These are phyloP conservation scores for Phaeosphaeria sp. DNA, from an alignment of 2,329 filamentous ascomycete genomes.

Conservation along the genomic window DNA sequence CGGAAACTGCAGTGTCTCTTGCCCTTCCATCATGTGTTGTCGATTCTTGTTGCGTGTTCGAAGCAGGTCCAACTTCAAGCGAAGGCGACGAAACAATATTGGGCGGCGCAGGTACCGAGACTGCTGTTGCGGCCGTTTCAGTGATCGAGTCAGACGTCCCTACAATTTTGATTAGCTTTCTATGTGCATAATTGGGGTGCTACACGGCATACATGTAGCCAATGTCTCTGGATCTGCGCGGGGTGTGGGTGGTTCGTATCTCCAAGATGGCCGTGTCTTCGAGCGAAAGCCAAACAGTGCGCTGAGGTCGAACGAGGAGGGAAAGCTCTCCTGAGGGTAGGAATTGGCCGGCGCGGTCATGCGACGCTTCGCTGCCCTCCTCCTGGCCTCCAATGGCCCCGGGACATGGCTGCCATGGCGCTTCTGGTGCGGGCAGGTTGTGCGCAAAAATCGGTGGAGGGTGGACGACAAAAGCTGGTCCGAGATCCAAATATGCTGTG, in stretches of 20 bases:
- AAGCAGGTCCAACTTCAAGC: neutral
- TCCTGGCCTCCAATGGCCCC: constrained; percentile 67
- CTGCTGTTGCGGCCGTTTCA: neutral
- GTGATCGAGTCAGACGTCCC: neutral
- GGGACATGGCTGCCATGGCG: constrained; percentile 68
- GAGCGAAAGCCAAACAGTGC: constrained; percentile 37
- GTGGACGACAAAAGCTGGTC: constrained; percentile 62
- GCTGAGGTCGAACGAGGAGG: constrained; percentile 34
- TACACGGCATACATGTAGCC: constrained; percentile 24
- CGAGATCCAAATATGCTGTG: constrained; percentile 64
- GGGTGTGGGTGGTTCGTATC: constrained; percentile 44
- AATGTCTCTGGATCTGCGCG: constrained; percentile 15
- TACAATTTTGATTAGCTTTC: neutral
- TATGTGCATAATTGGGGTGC: neutral
- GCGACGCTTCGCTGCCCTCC: constrained; percentile 61
- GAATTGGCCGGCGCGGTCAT: constrained; percentile 58
- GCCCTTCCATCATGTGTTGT: neutral
- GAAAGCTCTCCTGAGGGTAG: constrained; percentile 32
- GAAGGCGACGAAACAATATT: constrained; percentile 6
- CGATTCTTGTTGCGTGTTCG: neutral
- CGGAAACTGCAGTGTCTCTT: neutral
- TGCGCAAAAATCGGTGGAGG: constrained; percentile 60
- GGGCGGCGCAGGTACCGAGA: neutral
- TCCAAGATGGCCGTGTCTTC: constrained; percentile 33
- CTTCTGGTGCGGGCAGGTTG: constrained; percentile 53